Evolutionary conservation across 2,329 filamentous ascomycete genomes (phyloP).

Genomic region (Harringtonia lauricola): DNA sequence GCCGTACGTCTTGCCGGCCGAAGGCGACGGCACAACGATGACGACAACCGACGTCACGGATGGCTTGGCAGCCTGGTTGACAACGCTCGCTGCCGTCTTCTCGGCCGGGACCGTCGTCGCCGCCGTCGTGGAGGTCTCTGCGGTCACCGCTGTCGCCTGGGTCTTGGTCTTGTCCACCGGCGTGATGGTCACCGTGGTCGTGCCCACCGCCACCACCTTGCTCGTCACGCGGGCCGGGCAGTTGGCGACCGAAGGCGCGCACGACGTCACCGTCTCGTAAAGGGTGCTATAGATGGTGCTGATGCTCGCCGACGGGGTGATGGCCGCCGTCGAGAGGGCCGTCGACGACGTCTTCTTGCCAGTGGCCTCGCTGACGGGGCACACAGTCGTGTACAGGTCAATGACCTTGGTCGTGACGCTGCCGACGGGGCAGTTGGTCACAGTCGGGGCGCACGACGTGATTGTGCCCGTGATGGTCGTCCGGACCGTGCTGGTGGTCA

Average conservation of each 20-base stretch:
- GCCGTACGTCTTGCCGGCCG: neutral
- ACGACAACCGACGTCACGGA: neutral
- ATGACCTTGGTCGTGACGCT: constrained; percentile 11
- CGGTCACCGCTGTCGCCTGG: too few relatives aligned
- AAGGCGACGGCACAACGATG: neutral
- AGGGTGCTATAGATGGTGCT: constrained; percentile 26
- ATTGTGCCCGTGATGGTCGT: constrained; percentile 22
- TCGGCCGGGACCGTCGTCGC: neutral
- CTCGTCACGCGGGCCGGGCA: constrained; percentile 12
- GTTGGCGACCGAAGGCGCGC: constrained; percentile 12
- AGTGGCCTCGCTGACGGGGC: constrained; percentile 8
- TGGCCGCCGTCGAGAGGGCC: constrained; percentile 6
- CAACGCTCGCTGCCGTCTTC: too few relatives aligned
- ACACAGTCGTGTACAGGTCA: constrained; percentile 14
- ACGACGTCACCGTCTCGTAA: constrained; percentile 23
- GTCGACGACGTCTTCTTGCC: neutral
- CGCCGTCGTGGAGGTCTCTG: neutral
- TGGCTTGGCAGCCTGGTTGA: too few relatives aligned
- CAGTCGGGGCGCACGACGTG: constrained; percentile 11
- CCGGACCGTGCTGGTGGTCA: constrained; percentile 27
- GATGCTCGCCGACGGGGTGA: constrained; percentile 15
- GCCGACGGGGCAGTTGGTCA: constrained; percentile 14
- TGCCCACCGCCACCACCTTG: constrained; percentile 5
- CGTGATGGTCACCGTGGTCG: constrained; percentile 2
- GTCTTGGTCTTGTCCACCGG: neutral